Percentiles rank a stretch among this genome's conserved stretches.
These are phyloP conservation scores for Hypoxylon cercidicola DNA, from an alignment of 495 filamentous ascomycete genomes.

Conservation along the genomic window DNA sequence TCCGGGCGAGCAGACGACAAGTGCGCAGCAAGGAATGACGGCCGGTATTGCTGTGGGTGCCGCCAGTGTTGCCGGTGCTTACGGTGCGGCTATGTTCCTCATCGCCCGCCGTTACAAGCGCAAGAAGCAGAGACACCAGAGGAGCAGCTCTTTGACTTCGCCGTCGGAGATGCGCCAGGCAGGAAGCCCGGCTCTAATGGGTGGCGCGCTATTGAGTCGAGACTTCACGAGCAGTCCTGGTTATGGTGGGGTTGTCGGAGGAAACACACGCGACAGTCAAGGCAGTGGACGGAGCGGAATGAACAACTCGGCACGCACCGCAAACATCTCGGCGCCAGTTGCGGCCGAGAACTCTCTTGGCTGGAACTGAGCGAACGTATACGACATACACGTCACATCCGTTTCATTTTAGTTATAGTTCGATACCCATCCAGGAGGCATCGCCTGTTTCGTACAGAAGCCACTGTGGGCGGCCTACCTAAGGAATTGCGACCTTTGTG, in stretches of 20 bases:
- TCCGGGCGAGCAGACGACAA: constrained; percentile 56
- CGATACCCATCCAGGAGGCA: constrained; percentile 60
- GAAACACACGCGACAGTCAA: constrained; percentile 68
- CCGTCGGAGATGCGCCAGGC: constrained; percentile 64
- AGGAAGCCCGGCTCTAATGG: constrained; percentile 67
- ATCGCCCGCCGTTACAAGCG: constrained; percentile 93
- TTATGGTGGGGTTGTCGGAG: constrained; percentile 57
- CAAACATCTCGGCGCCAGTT: constrained; percentile 82
- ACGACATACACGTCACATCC: constrained; percentile 46
- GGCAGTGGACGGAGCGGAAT: constrained; percentile 75
- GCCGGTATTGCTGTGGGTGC: constrained; percentile 84
- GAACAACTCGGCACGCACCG: constrained; percentile 76
- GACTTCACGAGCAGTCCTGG: constrained; percentile 57
- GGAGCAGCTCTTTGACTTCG: constrained; percentile 73
- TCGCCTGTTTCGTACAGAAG: constrained; percentile 32
- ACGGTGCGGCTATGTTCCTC: constrained; percentile 98
- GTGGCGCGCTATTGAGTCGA: constrained; percentile 60
- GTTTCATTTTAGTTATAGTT: constrained; percentile 56
- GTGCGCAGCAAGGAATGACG: constrained; percentile 74
- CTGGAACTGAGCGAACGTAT: constrained; percentile 79
- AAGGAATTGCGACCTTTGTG: constrained; percentile 43
- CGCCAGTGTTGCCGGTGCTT: constrained; percentile 83
- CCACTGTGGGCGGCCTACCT: constrained; percentile 38
- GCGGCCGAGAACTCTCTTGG: constrained; percentile 98
- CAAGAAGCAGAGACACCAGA: constrained; percentile 80